Conservation (phyloP, 1,139 yeast species). For the Geotrichum restrictum region DNA sequence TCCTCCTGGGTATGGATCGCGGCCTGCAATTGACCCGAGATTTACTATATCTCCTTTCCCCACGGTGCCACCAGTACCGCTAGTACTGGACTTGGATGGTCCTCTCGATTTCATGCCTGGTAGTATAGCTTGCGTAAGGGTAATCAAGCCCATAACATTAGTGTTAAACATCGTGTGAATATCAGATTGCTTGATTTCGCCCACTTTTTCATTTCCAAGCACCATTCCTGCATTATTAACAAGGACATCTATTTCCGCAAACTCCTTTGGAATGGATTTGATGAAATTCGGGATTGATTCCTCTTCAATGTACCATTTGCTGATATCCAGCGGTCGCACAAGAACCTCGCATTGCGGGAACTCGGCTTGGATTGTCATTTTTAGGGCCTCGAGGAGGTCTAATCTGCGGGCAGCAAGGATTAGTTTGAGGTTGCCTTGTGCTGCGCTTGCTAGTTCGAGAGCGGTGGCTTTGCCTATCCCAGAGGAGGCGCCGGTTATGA, state of each 20-base stretch:
- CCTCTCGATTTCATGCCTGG: slow-evolving; percentile 52
- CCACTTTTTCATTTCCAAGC: slow-evolving; percentile 62
- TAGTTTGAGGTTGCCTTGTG: slow-evolving; percentile 62
- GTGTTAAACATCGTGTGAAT: slow-evolving; percentile 64
- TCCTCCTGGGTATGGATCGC: slow-evolving; percentile 82
- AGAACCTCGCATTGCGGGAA: slow-evolving; percentile 48
- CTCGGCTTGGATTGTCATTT: slow-evolving; percentile 43
- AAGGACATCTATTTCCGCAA: slow-evolving; percentile 46
- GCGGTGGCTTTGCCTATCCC: slow-evolving; percentile 83
- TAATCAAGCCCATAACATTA: slow-evolving; percentile 68
- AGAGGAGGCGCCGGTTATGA: slow-evolving; percentile 73
- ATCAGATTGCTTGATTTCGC: slow-evolving; percentile 53
- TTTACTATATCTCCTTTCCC: slow-evolving; percentile 69
- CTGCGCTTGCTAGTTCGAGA: slow-evolving; percentile 61
- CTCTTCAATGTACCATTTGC: slow-evolving; percentile 34
- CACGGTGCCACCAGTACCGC: too few species aligned
- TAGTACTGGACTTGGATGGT: too few species aligned
- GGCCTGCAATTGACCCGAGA: slow-evolving; percentile 86
- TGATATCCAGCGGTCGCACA: slow-evolving; percentile 58
- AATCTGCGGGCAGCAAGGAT: slow-evolving; percentile 68
- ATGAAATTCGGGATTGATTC: slow-evolving; percentile 49
- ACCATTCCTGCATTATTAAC: slow-evolving; percentile 85
- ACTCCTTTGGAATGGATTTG: slow-evolving; percentile 41
- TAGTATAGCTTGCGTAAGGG: slow-evolving; percentile 56
- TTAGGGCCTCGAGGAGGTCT: slow-evolving; percentile 46